Base-by-base conservation (phyloP, 1,284 basidiomycete genomes). In the Jaminaea rosea region DNA sequence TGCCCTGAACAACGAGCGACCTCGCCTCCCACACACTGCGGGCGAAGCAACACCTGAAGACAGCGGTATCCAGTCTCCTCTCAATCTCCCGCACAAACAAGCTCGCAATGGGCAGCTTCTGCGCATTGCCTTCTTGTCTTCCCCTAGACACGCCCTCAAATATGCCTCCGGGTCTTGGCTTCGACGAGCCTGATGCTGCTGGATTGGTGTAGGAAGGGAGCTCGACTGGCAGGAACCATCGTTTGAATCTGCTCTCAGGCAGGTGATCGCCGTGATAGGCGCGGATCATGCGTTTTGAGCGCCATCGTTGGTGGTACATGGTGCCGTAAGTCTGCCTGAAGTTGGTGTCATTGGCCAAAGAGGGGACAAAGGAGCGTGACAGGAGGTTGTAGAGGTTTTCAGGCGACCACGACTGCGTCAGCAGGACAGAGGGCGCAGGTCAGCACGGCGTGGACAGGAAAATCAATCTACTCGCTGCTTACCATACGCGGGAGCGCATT, bases 261-360 rank as follows among this genome's bases (percentile, higher is more conserved):
- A 97, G 90, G 76, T 83, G 87, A 80, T 98, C 92, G 34, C 92
- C 92, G 74, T 98, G 93, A 79, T 98, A 98, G 3, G 84, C 91
- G 53, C 92, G 84, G 27, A 90, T 81, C 56, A 92, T 82, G n/a
- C 84, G 81, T 76, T 96, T 97, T 15, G 88, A 82, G 23, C 79
- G 79, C 88, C 90, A 97, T 34, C 92, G 85, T 72, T 96, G 87
- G 76, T 94, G 88, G 77, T 88, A 97, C 46, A 97, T 81, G 0
- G 87, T 85, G 52, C 79, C 75, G 54, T 76, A 75, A 3, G 83
- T 80, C 48, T 78, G 76, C 50, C 77, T 82, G 76, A 88, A 92
- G 31, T 76, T 70, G 17, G 78, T 77, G 44, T 83, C 80, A 1
- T 74, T 65, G 17, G 62, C 61, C 29, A 64, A 54, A 27, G 57